Percentiles rank a stretch among this genome's conserved stretches.
Conservation (phyloP, 1,139 yeast species). For the Suhomyces guaymorum region DNA sequence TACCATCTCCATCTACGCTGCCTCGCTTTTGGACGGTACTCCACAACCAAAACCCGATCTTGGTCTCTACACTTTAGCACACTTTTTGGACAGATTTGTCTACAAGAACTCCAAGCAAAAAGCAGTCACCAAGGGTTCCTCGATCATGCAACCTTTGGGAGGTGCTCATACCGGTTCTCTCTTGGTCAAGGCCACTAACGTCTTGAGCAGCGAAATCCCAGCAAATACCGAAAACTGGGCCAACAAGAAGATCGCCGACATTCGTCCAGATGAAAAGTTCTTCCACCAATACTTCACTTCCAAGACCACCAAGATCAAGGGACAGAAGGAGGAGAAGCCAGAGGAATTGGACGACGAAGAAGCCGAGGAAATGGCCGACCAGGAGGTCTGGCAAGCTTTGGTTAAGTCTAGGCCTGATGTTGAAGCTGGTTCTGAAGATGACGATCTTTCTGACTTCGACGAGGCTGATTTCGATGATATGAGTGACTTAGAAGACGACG, state of each 20-base stretch:
- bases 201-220: constrained; percentile 51
- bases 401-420: constrained; percentile 83
- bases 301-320: constrained; percentile 51
- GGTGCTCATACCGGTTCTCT: constrained; percentile 81
- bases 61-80: constrained; percentile 82
- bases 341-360: constrained; percentile 27
- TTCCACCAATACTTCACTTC: constrained; percentile 83
- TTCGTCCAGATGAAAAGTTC: constrained; percentile 87
- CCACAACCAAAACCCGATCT: constrained; percentile 75
- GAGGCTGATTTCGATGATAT: constrained; percentile 47
- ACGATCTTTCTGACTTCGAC: constrained; percentile 51
- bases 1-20: constrained; percentile 80
- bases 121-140: constrained; percentile 69
- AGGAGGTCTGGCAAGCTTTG: constrained; percentile 85
- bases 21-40: constrained; percentile 52
- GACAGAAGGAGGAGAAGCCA: constrained; percentile 26
- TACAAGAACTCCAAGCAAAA: constrained; percentile 89
- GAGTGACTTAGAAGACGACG: constrained; percentile 25
- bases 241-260: constrained; percentile 57
- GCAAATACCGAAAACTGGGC: constrained; percentile 87
- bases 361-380: constrained; percentile 67
- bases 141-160: constrained; percentile 97
- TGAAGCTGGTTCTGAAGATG: constrained; percentile 53
- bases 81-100: constrained; percentile 93
- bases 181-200: constrained; percentile 67